Evolutionary conservation across 2,329 filamentous ascomycete species (phyloP).

Genomic region (Fusarium austroafricanum): DNA sequence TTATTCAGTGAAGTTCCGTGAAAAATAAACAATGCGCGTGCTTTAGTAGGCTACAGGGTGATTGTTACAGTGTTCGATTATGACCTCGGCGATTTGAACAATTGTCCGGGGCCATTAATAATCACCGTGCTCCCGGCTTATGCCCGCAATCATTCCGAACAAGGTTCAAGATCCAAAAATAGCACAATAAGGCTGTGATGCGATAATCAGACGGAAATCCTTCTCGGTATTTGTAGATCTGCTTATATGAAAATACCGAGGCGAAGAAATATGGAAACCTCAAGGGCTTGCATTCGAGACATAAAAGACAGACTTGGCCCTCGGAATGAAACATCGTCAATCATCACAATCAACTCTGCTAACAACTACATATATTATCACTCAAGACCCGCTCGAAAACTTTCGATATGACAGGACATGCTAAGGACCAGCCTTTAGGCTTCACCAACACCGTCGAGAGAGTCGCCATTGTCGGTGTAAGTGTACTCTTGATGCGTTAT

Average conservation of each 20-base stretch:
- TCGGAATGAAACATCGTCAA: background rate
- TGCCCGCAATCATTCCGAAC: too few relatives aligned
- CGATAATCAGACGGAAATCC: too few relatives aligned
- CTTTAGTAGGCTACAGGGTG: too few relatives aligned
- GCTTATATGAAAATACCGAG: background rate
- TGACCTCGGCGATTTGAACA: background rate
- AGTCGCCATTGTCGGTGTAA: slow-evolving; percentile 58
- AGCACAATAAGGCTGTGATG: background rate
- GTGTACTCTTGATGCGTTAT: slow-evolving; percentile 15
- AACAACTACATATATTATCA: fast-evolving
- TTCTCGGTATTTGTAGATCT: background rate
- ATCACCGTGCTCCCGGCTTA: too few relatives aligned
- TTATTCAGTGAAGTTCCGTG: too few relatives aligned
- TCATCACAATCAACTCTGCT: fast-evolving
- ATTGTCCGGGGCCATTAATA: too few relatives aligned
- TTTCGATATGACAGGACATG: slow-evolving; percentile 32
- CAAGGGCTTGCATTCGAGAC: background rate
- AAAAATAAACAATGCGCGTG: too few relatives aligned
- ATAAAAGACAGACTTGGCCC: fast-evolving
- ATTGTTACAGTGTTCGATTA: too few relatives aligned
- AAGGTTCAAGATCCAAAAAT: fast-evolving
- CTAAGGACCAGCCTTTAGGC: slow-evolving; percentile 39
- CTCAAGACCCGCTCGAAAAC: background rate
- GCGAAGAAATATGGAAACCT: fast-evolving
- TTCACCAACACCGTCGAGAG: slow-evolving; percentile 53